These are phyloP conservation scores for Trichoderma simmonsii DNA, from an alignment of 2,329 filamentous ascomycete species.

Conservation along the genomic window DNA sequence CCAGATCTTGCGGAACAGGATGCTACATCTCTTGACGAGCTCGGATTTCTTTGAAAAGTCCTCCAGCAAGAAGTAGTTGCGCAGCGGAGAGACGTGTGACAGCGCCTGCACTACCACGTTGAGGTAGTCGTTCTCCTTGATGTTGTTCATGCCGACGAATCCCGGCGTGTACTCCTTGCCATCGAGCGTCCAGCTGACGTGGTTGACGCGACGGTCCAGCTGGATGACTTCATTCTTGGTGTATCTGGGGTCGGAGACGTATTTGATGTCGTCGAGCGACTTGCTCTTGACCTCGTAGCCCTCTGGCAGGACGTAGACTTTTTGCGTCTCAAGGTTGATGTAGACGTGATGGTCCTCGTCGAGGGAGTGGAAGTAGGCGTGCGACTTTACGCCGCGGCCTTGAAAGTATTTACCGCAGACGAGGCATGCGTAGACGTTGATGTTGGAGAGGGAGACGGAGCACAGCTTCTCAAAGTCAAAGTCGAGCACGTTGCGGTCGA, in stretches of 20 bases:
- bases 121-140: constrained; percentile 98
- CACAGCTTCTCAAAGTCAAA: constrained; percentile 99
- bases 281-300: constrained; percentile 96
- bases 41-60: constrained; percentile 70
- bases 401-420: constrained; percentile 98
- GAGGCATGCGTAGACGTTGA: constrained; percentile 97
- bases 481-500: constrained; percentile 87
- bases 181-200: constrained; percentile 67
- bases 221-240: constrained; percentile 74
- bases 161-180: constrained; percentile 88
- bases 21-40: constrained; percentile 82
- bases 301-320: constrained; percentile 88
- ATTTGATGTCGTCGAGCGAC: constrained; percentile 96
- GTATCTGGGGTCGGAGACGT: constrained; percentile 89
- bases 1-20: constrained; percentile 94
- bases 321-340: constrained; percentile 94
- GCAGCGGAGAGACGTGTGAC: constrained; percentile 81
- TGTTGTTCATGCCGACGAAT: constrained; percentile 99
- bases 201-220: constrained; percentile 64
- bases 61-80: constrained; percentile 89
- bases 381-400: constrained; percentile 86
- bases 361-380: constrained; percentile 96
- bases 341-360: constrained; percentile 96
- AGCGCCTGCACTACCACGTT: constrained; percentile 93
- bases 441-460: constrained; percentile 92